These are phyloP conservation scores for Endotrypanum monterogeii DNA, from an alignment of 208 protist species.

Conservation along the genomic window DNA sequence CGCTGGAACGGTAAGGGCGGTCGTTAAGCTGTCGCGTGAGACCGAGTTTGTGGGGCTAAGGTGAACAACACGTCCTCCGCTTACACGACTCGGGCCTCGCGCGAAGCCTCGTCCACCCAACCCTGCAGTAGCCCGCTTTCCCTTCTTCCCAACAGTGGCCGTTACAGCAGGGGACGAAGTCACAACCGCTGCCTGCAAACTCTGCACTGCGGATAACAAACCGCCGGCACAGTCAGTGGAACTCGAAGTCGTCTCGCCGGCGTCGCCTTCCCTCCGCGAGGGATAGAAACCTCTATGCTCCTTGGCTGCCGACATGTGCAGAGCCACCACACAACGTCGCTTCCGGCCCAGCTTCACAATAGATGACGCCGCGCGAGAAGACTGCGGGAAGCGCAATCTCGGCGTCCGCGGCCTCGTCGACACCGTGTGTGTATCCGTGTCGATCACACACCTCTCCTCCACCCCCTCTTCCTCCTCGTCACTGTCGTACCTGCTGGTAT, in stretches of 20 bases:
- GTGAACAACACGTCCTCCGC: neutral
- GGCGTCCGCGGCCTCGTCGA: conserved; percentile 9
- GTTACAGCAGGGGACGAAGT: neutral
- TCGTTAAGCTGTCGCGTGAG: neutral
- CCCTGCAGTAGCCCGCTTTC: neutral
- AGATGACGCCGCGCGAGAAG: conserved; percentile 13
- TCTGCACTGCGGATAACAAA: neutral
- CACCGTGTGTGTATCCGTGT: neutral
- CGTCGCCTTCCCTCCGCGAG: neutral
- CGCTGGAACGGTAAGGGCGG: neutral
- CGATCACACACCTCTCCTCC: neutral
- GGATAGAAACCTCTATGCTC: neutral
- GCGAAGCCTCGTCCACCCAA: neutral
- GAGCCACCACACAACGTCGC: neutral
- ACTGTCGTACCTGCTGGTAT: neutral
- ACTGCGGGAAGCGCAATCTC: conserved; percentile 14
- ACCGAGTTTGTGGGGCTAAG: neutral
- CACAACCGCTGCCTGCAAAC: neutral
- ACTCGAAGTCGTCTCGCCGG: neutral
- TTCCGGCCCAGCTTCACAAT: neutral
- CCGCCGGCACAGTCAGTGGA: neutral
- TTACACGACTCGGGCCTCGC: neutral
- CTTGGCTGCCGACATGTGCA: conserved; percentile 4
- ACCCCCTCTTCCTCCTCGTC: neutral
- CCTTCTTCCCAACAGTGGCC: neutral